Evolutionary conservation across 225 moss, liverwort and hornwort genomes (phyloP), one percentile per base, ranked within the genome.

Genomic region (Takakia lepidozioides): DNA sequence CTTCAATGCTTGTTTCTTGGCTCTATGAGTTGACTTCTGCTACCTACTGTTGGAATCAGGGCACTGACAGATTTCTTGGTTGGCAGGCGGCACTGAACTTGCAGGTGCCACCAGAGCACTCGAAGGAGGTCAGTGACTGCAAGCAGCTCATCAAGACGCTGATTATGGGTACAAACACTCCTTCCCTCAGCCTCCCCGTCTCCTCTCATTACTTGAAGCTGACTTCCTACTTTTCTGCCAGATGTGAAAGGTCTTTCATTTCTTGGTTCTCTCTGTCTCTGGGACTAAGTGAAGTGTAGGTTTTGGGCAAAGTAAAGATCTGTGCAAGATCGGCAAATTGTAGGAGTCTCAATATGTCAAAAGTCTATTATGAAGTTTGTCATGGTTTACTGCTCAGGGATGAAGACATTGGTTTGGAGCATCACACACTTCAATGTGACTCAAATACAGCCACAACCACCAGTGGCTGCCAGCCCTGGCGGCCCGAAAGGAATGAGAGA

Each of bases 391-490:
- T 62, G 35, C 46, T 29, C 65, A 99, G 98, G 98, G 46, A 99
- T 99, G 98, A 99, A 89, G 66, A 99, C 98, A 53, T 58, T 99
- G 56, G 90, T 91, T 32, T 99, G 98, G 98, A 99, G 98, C 63
- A 99, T 99, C 46, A 99, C 98, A 19, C 84, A 99, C 50, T 91
- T 99, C 57, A 99, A 99, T 72, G 80, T 81, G 22, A 69, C 83
- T 21, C 81, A 68, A 39, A 63, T 81, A 62, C 72, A 74, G 59
- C 48, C 75, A 32, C 89, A 89, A 73, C 67, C 79, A 66, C 80
- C 79, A 35, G 85, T 82, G 60, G 70, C 70, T 51, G 63, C 83
- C 25, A 62, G 60, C 49, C 75, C 91, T 56, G 55, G 70, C 49
- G 77, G 77, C 55, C 80, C 81, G 22, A 99, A 91, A 64, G 91